phyloP scores from a whole-genome alignment of 495 filamentous ascomycete genomes.

The Penicillium desertorum region DNA sequence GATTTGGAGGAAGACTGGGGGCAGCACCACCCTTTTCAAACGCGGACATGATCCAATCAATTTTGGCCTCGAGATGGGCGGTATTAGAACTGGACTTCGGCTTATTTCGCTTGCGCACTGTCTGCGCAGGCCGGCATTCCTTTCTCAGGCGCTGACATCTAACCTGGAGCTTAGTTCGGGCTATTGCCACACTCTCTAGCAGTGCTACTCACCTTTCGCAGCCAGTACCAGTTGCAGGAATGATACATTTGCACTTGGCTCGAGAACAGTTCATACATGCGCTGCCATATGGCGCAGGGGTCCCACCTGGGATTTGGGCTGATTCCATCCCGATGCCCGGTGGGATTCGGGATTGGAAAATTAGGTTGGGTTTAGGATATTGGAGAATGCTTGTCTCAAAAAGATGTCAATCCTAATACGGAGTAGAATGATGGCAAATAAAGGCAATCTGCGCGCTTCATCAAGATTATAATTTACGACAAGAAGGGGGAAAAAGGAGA shows the following conservation, averaged over 20 bases:
- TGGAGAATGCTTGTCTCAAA: not conserved
- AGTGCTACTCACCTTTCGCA: slow-evolving; percentile 49
- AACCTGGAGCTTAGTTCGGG: slow-evolving; percentile 3
- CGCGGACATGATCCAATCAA: slow-evolving; percentile 50
- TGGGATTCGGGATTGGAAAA: slow-evolving; percentile 21
- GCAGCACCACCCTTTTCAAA: slow-evolving; percentile 30
- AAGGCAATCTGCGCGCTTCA: not conserved
- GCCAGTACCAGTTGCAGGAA: slow-evolving; percentile 29
- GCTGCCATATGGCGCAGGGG: slow-evolving; percentile 42
- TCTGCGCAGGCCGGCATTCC: slow-evolving; percentile 39
- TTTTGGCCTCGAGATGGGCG: slow-evolving; percentile 50
- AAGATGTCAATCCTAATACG: not conserved
- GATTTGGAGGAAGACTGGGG: slow-evolving; percentile 16
- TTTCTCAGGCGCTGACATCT: slow-evolving; percentile 53
- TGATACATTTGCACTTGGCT: slow-evolving; percentile 58
- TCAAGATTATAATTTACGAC: not conserved
- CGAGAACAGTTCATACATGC: slow-evolving; percentile 57
- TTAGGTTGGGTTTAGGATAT: not conserved
- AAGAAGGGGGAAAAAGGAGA: not conserved
- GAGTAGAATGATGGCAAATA: not conserved
- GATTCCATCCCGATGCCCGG: slow-evolving; percentile 23
- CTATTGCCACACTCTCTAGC: not conserved
- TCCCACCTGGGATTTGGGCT: slow-evolving; percentile 17
- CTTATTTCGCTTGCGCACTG: slow-evolving; percentile 35
- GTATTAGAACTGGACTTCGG: slow-evolving; percentile 31